Conservation (phyloP, 106 monocot species). For the Gastrodia elata region DNA sequence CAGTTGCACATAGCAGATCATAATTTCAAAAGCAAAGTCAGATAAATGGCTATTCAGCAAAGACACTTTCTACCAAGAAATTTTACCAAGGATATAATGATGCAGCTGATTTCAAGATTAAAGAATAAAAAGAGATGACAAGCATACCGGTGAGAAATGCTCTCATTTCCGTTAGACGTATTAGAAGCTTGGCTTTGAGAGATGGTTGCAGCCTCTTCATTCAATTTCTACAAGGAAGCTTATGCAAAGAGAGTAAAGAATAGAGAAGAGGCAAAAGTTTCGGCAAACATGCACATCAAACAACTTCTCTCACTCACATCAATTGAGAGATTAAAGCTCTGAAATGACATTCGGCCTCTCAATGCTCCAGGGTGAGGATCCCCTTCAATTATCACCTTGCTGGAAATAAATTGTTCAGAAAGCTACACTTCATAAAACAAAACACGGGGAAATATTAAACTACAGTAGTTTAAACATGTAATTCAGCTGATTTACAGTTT, state of each 20-base stretch:
- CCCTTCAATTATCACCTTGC: constrained; percentile 90
- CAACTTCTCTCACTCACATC: constrained; percentile 51
- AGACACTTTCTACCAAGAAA: background rate
- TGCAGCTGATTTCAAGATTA: background rate
- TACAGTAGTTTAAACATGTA: background rate
- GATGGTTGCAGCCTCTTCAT: constrained; percentile 42
- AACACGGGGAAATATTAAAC: background rate
- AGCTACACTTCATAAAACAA: background rate
- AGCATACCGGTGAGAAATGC: constrained; percentile 37
- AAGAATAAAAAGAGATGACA: background rate
- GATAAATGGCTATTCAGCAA: background rate
- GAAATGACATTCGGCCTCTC: constrained; percentile 91
- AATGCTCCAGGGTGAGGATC: constrained; percentile 78
- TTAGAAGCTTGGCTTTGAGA: constrained; percentile 25
- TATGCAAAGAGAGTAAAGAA: constrained; percentile 6
- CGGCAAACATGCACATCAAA: background rate
- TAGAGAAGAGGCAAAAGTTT: constrained; percentile 2
- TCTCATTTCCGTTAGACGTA: constrained; percentile 22
- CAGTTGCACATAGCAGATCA: background rate
- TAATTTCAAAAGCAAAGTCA: background rate
- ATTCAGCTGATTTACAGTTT: too few species aligned
- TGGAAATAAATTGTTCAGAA: constrained; percentile 22
- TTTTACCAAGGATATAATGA: background rate
- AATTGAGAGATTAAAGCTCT: constrained; percentile 81
- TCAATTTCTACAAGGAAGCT: constrained; percentile 60